A percentile compares a stretch with the other conserved stretches of the same genome.
Conservation (phyloP, 495 filamentous ascomycete genomes). For the Penicillium silybi region DNA sequence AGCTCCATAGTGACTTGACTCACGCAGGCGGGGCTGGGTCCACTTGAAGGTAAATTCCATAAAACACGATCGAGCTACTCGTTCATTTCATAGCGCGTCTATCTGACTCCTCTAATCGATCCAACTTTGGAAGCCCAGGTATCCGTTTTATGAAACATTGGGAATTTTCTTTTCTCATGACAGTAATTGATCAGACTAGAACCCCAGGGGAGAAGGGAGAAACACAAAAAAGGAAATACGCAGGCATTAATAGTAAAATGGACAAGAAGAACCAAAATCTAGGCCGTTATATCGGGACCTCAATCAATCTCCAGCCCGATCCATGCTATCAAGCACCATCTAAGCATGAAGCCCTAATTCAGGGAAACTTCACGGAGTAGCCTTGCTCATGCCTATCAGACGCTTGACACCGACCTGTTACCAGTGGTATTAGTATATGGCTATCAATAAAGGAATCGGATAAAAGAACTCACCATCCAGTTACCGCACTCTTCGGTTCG, state of each 20-base stretch:
- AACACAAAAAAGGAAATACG: conserved; percentile 15
- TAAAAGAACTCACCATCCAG: conserved; percentile 79
- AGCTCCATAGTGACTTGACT: background rate
- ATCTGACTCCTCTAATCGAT: conserved; percentile 10
- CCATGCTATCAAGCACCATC: background rate
- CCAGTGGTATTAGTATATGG: conserved; percentile 9
- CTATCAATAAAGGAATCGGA: background rate
- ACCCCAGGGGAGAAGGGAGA: conserved; percentile 1
- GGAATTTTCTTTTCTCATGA: conserved; percentile 20
- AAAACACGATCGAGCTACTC: conserved; percentile 2
- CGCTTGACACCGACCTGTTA: conserved; percentile 83
- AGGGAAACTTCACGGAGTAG: conserved; percentile 48
- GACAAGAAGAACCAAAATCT: conserved; percentile 16
- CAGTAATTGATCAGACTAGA: conserved; percentile 16
- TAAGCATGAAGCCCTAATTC: background rate
- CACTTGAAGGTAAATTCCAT: background rate
- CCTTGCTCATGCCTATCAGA: conserved; percentile 86
- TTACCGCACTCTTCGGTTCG: conserved; percentile 81
- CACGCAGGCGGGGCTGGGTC: background rate
- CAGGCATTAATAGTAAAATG: conserved; percentile 28
- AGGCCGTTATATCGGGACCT: conserved; percentile 12
- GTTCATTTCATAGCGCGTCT: conserved; percentile 11
- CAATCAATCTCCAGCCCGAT: conserved; percentile 1
- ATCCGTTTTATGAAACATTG: conserved; percentile 1
- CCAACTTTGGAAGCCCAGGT: background rate